phyloP scores from a whole-genome alignment of 116 monocot species.

The Dioscorea cayenensis region DNA sequence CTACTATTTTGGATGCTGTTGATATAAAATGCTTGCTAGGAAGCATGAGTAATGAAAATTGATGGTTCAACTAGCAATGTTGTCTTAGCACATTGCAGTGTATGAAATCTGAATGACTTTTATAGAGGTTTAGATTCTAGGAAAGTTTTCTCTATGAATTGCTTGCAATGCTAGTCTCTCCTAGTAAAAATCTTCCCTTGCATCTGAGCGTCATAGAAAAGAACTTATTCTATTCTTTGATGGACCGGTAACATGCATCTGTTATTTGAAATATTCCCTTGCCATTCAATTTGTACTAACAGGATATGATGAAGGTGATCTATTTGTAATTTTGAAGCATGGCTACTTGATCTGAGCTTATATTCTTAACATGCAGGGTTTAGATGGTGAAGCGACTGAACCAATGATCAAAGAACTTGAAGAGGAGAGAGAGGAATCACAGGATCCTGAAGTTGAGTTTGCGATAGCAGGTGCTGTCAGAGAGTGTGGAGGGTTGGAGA shows the following conservation, averaged over 20 bases:
- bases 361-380: slow-evolving; percentile 40
- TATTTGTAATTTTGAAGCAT: not conserved
- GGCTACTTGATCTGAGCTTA: not conserved
- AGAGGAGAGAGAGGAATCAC: slow-evolving; percentile 96
- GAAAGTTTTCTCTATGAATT: too few species aligned
- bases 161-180: too few species aligned
- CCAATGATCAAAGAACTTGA: slow-evolving; percentile 99
- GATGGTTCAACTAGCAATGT: too few species aligned
- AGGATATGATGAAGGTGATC: not conserved
- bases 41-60: not conserved
- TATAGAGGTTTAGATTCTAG: too few species aligned
- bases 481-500: slow-evolving; percentile 88
- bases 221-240: too few species aligned
- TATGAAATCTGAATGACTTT: too few species aligned
- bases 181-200: too few species aligned
- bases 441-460: slow-evolving; percentile 98
- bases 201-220: too few species aligned
- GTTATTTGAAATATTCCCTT: too few species aligned
- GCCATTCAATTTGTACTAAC: too few species aligned
- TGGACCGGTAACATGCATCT: too few species aligned
- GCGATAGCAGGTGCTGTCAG: slow-evolving; percentile 93
- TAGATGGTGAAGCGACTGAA: slow-evolving; percentile 99
- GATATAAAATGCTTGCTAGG: not conserved
- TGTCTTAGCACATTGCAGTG: too few species aligned
- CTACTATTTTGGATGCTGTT: not conserved